phyloP scores from a whole-genome alignment of 495 filamentous ascomycete genomes.

The Tuber brumale region DNA sequence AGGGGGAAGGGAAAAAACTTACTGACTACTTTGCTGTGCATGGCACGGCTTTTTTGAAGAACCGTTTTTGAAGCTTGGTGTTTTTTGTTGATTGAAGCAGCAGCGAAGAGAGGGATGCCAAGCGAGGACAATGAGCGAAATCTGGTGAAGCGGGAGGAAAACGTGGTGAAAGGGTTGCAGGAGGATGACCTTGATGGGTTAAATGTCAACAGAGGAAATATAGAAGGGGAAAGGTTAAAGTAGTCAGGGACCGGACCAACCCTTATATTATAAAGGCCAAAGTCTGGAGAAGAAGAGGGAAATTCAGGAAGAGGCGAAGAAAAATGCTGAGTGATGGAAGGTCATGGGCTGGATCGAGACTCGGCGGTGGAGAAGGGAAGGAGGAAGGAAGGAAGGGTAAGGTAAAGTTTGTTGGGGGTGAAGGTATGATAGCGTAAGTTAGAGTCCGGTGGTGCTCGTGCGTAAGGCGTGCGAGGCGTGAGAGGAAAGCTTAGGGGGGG shows the following conservation, averaged over 20 bases:
- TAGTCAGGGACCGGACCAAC: constrained; percentile 9
- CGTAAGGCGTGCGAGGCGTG: not conserved
- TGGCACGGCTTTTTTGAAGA: constrained; percentile 48
- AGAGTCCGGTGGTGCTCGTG: not conserved
- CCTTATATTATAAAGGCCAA: constrained; percentile 10
- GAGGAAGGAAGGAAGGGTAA: not conserved
- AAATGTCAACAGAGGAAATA: not conserved
- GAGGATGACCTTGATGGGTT: not conserved
- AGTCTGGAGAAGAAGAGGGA: constrained; percentile 1
- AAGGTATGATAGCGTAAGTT: not conserved
- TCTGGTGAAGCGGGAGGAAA: constrained; percentile 27
- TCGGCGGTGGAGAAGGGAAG: not conserved
- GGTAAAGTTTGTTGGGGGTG: not conserved
- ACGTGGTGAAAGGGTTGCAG: constrained; percentile 29
- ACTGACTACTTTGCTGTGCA: constrained; percentile 78
- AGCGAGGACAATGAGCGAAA: constrained; percentile 23
- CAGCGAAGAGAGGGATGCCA: constrained; percentile 19
- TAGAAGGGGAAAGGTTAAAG: constrained; percentile 1
- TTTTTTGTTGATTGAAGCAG: constrained; percentile 10
- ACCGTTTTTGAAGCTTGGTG: not conserved
- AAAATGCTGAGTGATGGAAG: not conserved
- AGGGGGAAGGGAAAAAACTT: constrained; percentile 41
- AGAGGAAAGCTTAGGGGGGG: not conserved
- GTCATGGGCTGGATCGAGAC: not conserved
- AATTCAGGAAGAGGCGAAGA: not conserved